These are phyloP conservation scores for Corrigiola litoralis DNA, from an alignment of 179 eudicot genomes.

Conservation along the genomic window DNA sequence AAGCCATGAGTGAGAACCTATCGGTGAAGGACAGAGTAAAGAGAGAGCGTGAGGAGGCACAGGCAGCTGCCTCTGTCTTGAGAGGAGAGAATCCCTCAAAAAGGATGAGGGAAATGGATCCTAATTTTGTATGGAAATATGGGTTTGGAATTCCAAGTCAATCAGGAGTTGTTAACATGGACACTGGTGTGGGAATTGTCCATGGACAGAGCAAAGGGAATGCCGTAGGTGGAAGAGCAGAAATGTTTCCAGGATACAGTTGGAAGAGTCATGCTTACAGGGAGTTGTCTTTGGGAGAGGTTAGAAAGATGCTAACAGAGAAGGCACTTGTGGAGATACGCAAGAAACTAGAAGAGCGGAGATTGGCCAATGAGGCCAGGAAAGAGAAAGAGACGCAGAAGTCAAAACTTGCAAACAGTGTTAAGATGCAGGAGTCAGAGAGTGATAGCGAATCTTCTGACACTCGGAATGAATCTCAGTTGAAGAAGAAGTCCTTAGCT, in stretches of 20 bases:
- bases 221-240: slow-evolving; percentile 1
- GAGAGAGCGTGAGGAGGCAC: slow-evolving; percentile 22
- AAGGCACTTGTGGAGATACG: slow-evolving; percentile 50
- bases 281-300: slow-evolving; percentile 30
- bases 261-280: slow-evolving; percentile 1
- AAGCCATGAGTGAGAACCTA: not conserved
- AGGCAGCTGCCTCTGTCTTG: not conserved
- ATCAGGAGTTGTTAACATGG: slow-evolving; percentile 10
- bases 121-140: not conserved
- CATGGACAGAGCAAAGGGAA: slow-evolving; percentile 15
- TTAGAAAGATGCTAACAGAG: slow-evolving; percentile 45
- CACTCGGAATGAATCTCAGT: slow-evolving; percentile 1
- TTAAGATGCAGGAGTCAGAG: slow-evolving; percentile 34
- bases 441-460: slow-evolving; percentile 26
- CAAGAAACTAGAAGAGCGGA: slow-evolving; percentile 38
- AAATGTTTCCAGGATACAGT: not conserved
- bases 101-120: slow-evolving; percentile 17
- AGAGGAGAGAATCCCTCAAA: slow-evolving; percentile 12
- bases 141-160: slow-evolving; percentile 8
- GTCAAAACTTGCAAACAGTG: slow-evolving; percentile 9
- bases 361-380: slow-evolving; percentile 16
- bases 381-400: slow-evolving; percentile 29
- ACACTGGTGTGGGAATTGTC: slow-evolving; percentile 4
- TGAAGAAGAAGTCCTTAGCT: not conserved
- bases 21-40: slow-evolving; percentile 12